Evolutionary conservation across 352 stramenopile species (phyloP), one percentile per base, ranked within the genome.

Genomic region (Globisporangium iwayamae): DNA sequence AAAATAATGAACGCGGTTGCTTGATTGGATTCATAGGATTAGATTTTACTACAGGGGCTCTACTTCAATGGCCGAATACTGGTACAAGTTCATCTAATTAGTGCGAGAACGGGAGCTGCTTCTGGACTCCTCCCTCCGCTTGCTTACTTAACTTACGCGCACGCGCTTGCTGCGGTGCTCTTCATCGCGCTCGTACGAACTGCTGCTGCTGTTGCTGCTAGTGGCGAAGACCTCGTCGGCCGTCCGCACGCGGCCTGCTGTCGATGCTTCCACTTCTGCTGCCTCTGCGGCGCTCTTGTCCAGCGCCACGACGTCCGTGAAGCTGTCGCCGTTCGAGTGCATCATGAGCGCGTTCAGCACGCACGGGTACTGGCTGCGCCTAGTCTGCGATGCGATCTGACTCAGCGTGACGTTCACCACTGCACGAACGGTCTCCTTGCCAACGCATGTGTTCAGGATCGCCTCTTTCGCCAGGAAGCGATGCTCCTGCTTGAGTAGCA

Each of bases 321-420:
- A 87, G 56, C 77, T 78, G 22, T 89, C 79, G 62, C 83, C 83
- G 56, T 88, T 91, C 22, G 79, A 77, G 68, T 89, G 83, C 67
- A 90, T 83, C 70, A 92, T 84, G n/a, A 92, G 76, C 43, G 85
- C 85, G 63, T 93, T 91, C 34, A 93, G 75, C 20, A 92, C 81
- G 59, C 85, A 92, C 34, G 85, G 83, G 56, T 89, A 92, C 63
- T 91, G 80, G 50, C 75, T 75, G 63, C 83, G 73, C 72, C 82
- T 84, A 50, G 71, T 74, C 54, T 79, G 67, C 10, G 81, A 65
- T 0, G 73, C 71, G 41, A 93, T 79, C 65, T 87, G 79, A 61
- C 75, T 87, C 18, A 93, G 75, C n/a, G 85, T 91, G 43, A 93
- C 82, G 69, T 91, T 87, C 20, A 93, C 85, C 18, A 93, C 76